Evolutionary conservation across 345 rosid species (phyloP).

Genomic region (Pugionium cornutum): DNA sequence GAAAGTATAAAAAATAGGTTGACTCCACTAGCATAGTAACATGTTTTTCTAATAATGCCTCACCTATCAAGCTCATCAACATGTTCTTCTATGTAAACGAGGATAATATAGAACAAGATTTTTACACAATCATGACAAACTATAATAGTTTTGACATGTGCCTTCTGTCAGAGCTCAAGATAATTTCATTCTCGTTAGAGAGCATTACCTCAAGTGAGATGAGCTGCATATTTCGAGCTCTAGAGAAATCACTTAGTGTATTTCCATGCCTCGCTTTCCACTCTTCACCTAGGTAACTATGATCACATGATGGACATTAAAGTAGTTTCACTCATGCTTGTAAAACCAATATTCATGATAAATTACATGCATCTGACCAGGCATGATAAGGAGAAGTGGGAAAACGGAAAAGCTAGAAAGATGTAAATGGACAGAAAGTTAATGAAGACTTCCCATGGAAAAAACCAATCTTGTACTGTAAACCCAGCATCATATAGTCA

Average conservation of each 20-base stretch:
- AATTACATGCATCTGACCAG: background rate
- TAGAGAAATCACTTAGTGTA: constrained; percentile 48
- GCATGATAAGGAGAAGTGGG: constrained; percentile 2
- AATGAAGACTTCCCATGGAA: constrained; percentile 2
- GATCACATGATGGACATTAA: constrained; percentile 29
- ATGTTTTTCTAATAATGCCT: background rate
- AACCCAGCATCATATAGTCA: constrained; percentile 17
- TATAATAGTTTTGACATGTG: constrained; percentile 2
- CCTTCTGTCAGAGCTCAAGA: constrained; percentile 17
- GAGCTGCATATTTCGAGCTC: constrained; percentile 58
- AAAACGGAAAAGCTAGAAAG: background rate
- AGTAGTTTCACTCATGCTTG: constrained; percentile 3
- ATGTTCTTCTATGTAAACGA: constrained; percentile 6
- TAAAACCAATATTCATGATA: constrained; percentile 16
- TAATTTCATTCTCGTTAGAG: constrained; percentile 23
- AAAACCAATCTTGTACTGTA: constrained; percentile 1
- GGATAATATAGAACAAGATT: constrained; percentile 7
- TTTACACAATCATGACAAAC: constrained; percentile 7
- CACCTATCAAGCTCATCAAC: constrained; percentile 11
- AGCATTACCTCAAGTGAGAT: constrained; percentile 77
- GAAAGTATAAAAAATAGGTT: constrained; percentile 6
- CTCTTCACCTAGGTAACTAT: constrained; percentile 86
- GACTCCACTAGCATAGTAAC: constrained; percentile 5
- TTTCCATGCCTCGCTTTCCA: constrained; percentile 77
- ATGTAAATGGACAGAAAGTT: background rate